Evolutionary conservation across 805 yeast species (phyloP).

Genomic region (Kodamaea sagamina): DNA sequence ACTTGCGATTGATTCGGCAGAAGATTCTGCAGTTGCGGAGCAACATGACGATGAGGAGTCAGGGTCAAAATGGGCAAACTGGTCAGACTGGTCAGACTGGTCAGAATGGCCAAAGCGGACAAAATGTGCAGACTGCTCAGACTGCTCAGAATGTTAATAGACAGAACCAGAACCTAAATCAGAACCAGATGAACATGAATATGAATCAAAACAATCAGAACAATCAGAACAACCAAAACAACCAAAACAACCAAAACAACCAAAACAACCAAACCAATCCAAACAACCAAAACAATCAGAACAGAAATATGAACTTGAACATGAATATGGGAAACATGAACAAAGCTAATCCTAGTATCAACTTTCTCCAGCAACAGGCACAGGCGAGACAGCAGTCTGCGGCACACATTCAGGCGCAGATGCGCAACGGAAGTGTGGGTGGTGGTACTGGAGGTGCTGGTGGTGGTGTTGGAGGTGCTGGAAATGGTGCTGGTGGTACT

Average conservation of each 20-base stretch:
- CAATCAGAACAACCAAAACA: constrained; percentile 1
- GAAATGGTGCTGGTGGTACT: constrained; percentile 5
- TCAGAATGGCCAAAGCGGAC: constrained; percentile 10
- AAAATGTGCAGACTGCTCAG: constrained; percentile 11
- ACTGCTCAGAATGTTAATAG: not conserved
- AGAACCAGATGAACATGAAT: constrained; percentile 19
- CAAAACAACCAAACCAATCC: constrained; percentile 9
- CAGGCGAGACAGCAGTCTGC: constrained; percentile 55
- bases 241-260: not conserved
- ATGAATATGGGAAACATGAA: constrained; percentile 16
- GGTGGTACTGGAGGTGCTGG: not conserved
- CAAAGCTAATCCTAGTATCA: constrained; percentile 22
- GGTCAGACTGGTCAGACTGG: constrained; percentile 9
- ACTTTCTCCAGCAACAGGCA: constrained; percentile 46
- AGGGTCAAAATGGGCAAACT: constrained; percentile 16
- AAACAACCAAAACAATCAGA: not conserved
- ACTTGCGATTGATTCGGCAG: constrained; percentile 45
- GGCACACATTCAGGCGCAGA: constrained; percentile 41
- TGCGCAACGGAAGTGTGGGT: constrained; percentile 15
- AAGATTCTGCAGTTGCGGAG: constrained; percentile 37
- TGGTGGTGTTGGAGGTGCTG: constrained; percentile 5
- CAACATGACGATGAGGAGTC: constrained; percentile 26
- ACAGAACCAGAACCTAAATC: constrained; percentile 7
- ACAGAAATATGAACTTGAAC: constrained; percentile 5
- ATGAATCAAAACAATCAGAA: constrained; percentile 9